Base-by-base conservation (phyloP, 306 rosid genomes). In the Sindora glabra region DNA sequence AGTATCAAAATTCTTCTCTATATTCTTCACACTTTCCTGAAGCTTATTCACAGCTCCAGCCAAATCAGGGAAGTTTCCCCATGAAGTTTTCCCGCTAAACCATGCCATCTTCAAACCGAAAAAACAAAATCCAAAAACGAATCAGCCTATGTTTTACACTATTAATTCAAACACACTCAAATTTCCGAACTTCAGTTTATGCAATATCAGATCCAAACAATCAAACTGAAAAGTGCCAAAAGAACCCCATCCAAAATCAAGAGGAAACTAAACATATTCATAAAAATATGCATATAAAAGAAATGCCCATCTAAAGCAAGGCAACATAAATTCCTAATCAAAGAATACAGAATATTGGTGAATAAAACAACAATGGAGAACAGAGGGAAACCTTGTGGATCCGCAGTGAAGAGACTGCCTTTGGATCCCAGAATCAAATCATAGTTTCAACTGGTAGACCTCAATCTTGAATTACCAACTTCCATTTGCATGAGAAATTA, bases 11-110 rank as follows among this genome's bases (percentile, higher is more conserved):
- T 94, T 94, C 90, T 84, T 94, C 83, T 94, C 99, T 18, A 94
- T 94, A 72, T 60, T 94, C 86, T 94, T 94, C 21, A 94, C 99
- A 74, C 99, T 94, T 83, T 94, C 99, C 69, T 94, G 99, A 57
- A 94, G 84, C 87, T 94, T 94, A 69, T 94, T 94, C 18, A 94
- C 99, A 5, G 97, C 97, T 30, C 99, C 99, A 36, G 99, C 86
- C 70, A 94, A 77, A 84, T 94, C 99, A 36, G 96, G 83, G 75
- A 94, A 86, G 83, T 82, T 89, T 61, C 97, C 89, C 90, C 94
- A 79, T 4, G 94, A 18, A 67, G 78, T 89, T 37, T 80, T 84
- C 66, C 81, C 81, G 82, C 86, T 56, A 77, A 89, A 94, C 99
- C 99, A 94, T 47, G 99, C 89, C 99, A 94, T 94, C 78, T 77